These are phyloP conservation scores for Sugiyamaella xylanicola DNA, from an alignment of 1,139 yeast species.

Conservation along the genomic window DNA sequence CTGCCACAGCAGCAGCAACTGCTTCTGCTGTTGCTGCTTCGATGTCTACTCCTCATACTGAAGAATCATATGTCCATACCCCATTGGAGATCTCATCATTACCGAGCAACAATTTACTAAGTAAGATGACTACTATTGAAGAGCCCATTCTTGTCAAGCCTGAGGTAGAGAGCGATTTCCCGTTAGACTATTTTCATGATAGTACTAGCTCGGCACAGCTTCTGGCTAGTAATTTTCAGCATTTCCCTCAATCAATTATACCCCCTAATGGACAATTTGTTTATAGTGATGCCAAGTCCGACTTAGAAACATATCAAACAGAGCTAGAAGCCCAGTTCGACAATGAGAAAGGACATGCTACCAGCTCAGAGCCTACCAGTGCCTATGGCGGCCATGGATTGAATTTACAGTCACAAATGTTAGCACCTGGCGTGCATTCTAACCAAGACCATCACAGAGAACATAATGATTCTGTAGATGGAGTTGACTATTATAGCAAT, in stretches of 20 bases:
- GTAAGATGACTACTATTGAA: constrained; percentile 13
- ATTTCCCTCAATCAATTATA: background rate
- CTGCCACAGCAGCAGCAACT: background rate
- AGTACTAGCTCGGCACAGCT: constrained; percentile 11
- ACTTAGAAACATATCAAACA: constrained; percentile 3
- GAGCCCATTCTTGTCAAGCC: constrained; percentile 27
- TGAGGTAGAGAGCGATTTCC: constrained; percentile 37
- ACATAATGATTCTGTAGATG: background rate
- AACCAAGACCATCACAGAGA: background rate
- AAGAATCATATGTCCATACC: background rate
- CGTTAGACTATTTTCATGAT: constrained; percentile 35
- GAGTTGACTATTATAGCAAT: background rate
- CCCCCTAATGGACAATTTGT: constrained; percentile 4
- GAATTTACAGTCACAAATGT: background rate
- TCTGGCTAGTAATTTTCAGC: background rate
- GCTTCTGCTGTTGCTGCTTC: background rate
- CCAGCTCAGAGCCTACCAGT: background rate
- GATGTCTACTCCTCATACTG: background rate
- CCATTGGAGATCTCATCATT: background rate
- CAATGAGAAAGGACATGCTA: background rate
- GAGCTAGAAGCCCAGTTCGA: constrained; percentile 15
- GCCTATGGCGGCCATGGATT: background rate
- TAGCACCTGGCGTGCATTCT: background rate
- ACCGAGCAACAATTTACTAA: constrained; percentile 9
- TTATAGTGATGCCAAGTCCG: constrained; percentile 1